Percentiles rank a stretch among this genome's conserved stretches.
These are phyloP conservation scores for Ascochyta rabiei DNA, from an alignment of 2,329 filamentous ascomycete species.

Conservation along the genomic window DNA sequence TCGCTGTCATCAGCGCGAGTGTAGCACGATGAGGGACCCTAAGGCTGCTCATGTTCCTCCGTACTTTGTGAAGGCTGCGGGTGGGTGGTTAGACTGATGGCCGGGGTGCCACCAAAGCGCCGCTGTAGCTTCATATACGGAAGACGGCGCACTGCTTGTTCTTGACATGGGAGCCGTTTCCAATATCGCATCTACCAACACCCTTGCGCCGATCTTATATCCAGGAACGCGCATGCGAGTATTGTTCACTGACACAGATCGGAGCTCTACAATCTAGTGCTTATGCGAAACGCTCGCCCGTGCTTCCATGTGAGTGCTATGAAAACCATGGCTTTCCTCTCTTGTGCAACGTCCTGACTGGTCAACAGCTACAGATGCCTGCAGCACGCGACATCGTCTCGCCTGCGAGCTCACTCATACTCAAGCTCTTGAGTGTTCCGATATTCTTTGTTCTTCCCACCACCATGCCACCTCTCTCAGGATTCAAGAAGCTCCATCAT, in stretches of 20 bases:
- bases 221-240: conserved; percentile 25
- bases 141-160: conserved; percentile 13
- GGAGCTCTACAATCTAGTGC: conserved; percentile 38
- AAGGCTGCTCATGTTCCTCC: neutral
- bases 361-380: conserved; percentile 35
- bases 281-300: conserved; percentile 43
- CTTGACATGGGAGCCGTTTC: conserved; percentile 26
- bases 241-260: conserved; percentile 38
- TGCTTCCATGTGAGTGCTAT: conserved; percentile 43
- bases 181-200: conserved; percentile 34
- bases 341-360: conserved; percentile 33
- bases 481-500: neutral
- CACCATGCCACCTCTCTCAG: conserved; percentile 40
- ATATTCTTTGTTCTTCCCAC: conserved; percentile 20
- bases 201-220: conserved; percentile 39
- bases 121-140: conserved; percentile 17
- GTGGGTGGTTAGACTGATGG: conserved; percentile 3
- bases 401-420: conserved; percentile 32
- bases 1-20: conserved; percentile 16
- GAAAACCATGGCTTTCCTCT: conserved; percentile 35
- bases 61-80: conserved; percentile 6
- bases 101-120: conserved; percentile 6
- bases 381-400: conserved; percentile 35
- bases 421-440: conserved; percentile 20
- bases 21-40: conserved; percentile 9